These are phyloP conservation scores for Phytophthora fragariae DNA, from an alignment of 352 stramenopile genomes.

Conservation along the genomic window DNA sequence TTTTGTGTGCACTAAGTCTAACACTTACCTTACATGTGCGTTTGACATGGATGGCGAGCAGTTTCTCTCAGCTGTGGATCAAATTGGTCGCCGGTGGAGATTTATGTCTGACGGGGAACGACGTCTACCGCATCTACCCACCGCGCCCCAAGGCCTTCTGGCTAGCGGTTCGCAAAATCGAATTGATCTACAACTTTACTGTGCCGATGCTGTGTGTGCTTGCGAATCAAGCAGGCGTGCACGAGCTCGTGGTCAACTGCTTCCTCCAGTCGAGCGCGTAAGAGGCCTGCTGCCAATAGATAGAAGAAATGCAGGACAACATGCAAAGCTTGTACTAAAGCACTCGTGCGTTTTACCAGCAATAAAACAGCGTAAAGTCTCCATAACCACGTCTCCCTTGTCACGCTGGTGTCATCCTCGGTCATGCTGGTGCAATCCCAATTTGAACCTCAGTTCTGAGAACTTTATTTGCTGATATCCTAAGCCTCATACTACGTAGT, in stretches of 20 bases:
- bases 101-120: conserved; percentile 41
- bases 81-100: conserved; percentile 49
- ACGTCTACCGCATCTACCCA: conserved; percentile 51
- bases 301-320: too few species aligned
- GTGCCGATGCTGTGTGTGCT: conserved; percentile 49
- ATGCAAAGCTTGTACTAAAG: conserved; percentile 17
- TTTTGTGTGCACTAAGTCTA: neutral
- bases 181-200: conserved; percentile 52
- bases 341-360: neutral
- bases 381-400: neutral
- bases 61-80: conserved; percentile 59
- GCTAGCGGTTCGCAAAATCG: conserved; percentile 49
- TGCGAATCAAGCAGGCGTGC: conserved; percentile 32
- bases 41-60: conserved; percentile 8
- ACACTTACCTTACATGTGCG: too few species aligned
- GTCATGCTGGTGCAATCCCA: neutral
- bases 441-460: conserved; percentile 7
- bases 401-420: neutral
- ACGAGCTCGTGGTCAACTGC: conserved; percentile 43
- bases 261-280: conserved; percentile 31
- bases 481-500: neutral
- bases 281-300: neutral
- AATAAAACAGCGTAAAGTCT: neutral
- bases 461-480: conserved; percentile 5
- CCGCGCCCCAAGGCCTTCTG: conserved; percentile 55